Conservation (phyloP, 306 rosid species). For the Vachellia pachyceras region DNA sequence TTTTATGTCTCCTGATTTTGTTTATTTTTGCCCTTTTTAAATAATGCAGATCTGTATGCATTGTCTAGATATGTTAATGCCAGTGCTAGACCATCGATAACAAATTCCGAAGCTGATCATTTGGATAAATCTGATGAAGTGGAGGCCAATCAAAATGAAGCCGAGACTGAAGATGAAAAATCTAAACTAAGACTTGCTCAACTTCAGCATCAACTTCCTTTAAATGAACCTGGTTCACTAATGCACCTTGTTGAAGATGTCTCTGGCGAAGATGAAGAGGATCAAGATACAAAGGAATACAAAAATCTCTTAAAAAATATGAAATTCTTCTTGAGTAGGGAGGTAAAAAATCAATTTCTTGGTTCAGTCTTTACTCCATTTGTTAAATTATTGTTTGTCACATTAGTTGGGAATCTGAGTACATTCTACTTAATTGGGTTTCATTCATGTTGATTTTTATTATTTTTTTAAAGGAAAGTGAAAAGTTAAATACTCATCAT, state of each 20-base stretch:
- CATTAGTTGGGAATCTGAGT: not conserved
- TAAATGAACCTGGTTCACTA: conserved; percentile 85
- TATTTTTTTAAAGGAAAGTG: not conserved
- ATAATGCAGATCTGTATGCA: conserved; percentile 76
- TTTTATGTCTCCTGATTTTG: not conserved
- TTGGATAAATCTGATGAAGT: conserved; percentile 51
- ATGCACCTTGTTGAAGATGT: conserved; percentile 80
- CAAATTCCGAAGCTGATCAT: conserved; percentile 54
- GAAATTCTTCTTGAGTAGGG: conserved; percentile 91
- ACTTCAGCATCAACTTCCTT: conserved; percentile 93
- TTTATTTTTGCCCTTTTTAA: not conserved
- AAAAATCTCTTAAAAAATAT: conserved; percentile 73
- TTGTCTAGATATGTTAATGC: conserved; percentile 69
- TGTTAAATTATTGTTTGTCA: not conserved
- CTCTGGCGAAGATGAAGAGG: conserved; percentile 69
- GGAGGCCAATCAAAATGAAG: conserved; percentile 46
- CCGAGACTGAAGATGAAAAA: conserved; percentile 48
- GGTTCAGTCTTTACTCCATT: not conserved
- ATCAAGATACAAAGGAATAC: conserved; percentile 74
- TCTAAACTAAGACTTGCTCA: conserved; percentile 90
- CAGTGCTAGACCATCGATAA: conserved; percentile 44
- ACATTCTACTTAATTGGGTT: conserved; percentile 2
- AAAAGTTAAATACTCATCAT: not conserved
- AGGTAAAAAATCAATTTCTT: conserved; percentile 55
- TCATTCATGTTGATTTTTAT: not conserved